Evolutionary conservation across 2,329 filamentous ascomycete species (phyloP).

Genomic region (Trichoderma hamatum): DNA sequence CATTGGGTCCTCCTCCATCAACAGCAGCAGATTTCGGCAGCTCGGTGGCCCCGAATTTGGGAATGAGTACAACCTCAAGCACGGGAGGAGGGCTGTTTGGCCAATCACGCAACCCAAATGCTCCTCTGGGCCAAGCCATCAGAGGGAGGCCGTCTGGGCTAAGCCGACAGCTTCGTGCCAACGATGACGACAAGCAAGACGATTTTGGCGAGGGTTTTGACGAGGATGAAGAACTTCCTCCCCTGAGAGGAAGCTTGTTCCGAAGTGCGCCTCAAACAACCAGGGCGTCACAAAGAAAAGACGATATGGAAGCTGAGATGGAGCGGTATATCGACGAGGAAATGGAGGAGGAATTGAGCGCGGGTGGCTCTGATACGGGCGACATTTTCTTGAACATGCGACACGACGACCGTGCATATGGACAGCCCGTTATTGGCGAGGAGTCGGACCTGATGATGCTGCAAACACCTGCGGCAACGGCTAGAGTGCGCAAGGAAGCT

Average conservation of each 20-base stretch:
- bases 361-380: constrained; percentile 47
- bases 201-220: constrained; percentile 38
- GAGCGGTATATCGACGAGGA: constrained; percentile 44
- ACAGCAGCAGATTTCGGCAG: constrained; percentile 57
- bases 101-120: constrained; percentile 42
- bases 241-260: constrained; percentile 40
- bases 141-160: constrained; percentile 53
- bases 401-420: constrained; percentile 46
- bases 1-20: constrained; percentile 55
- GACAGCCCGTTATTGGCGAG: constrained; percentile 46
- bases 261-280: constrained; percentile 33
- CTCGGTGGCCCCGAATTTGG: constrained; percentile 51
- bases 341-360: constrained; percentile 43
- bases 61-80: constrained; percentile 34
- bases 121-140: constrained; percentile 54
- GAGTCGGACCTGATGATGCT: constrained; percentile 59
- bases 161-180: constrained; percentile 46
- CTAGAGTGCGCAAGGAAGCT: constrained; percentile 57
- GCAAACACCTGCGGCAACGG: constrained; percentile 57
- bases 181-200: constrained; percentile 37
- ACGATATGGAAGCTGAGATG: constrained; percentile 43
- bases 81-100: constrained; percentile 45
- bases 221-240: constrained; percentile 41
- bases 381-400: constrained; percentile 57
- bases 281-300: constrained; percentile 31